Base-by-base conservation (phyloP, 352 stramenopile species). In the Phytophthora pluvialis region DNA sequence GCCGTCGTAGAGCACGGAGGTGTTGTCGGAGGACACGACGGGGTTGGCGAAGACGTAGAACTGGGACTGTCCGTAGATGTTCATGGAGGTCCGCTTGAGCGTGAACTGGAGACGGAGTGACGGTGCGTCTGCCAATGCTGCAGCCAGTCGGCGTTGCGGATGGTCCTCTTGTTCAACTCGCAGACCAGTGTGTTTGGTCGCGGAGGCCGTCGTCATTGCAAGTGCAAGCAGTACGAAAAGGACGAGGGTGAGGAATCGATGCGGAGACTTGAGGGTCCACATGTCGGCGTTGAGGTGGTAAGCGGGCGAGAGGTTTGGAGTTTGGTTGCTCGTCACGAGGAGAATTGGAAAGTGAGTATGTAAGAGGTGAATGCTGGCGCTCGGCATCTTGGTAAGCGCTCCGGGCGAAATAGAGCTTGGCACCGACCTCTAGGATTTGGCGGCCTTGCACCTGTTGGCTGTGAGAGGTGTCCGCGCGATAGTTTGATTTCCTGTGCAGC, bases 41-140 rank as follows among this genome's bases (percentile, higher is more conserved):
- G 64, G 75, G 39, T 71, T 77, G 21, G 65, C 74, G 26, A 79
- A 71, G 6, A 79, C 57, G 42, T 79, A 60, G 39, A 77, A 72
- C 46, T 76, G 25, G 50, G 70, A 67, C 16, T 65, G 46, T 5
- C 67, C 70, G 36, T 62, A 64, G 25, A 77, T 58, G 28, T 53
- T 43, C 73, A 81, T 78, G 25, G 65, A 67, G 42, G 9, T 18
- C 4, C 73, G 66, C 49, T 78, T 78, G 47, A 75, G 48, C 0
- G 50, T 70, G 54, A 78, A 68, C 4, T 69, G 64, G 8, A 81
- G 58, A 13, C 56, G 51, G 8, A 81, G 56, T 10, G 65, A 72
- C 31, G 55, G 69, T 26, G 67, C 65, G 18, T 69, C 59, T 12
- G 59, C 47, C 40, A 73, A 38, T 12, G 36, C 57, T 3, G 65